Evolutionary conservation across 768 basidiomycete genomes (phyloP).

Genomic region (Mrakia frigida): DNA sequence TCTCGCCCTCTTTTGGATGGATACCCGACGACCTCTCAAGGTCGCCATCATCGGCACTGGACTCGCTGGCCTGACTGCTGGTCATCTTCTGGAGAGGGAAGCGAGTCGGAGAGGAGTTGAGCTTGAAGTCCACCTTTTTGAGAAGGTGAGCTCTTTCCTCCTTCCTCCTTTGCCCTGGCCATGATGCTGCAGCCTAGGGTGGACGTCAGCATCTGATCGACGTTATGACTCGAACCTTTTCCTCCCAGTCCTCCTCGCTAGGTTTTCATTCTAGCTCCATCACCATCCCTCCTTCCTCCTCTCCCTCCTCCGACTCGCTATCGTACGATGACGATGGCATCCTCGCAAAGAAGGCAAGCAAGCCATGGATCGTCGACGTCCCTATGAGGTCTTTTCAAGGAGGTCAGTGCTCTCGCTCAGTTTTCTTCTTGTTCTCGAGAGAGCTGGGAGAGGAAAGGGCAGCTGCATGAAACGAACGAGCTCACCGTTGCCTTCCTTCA

Average conservation of each 20-base stretch:
- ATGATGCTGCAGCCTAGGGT: too few species aligned
- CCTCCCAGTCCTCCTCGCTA: slow-evolving; percentile 51
- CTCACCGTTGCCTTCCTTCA: neutral
- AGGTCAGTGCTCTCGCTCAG: slow-evolving; percentile 52
- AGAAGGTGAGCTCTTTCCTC: slow-evolving; percentile 54
- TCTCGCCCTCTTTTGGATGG: neutral
- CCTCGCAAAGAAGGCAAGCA: slow-evolving; percentile 33
- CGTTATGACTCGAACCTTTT: neutral
- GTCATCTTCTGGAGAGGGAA: slow-evolving; percentile 52
- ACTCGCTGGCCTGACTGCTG: slow-evolving; percentile 66
- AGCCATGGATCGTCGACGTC: slow-evolving; percentile 55
- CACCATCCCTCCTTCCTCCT: slow-evolving; percentile 36
- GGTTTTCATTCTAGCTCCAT: slow-evolving; percentile 63
- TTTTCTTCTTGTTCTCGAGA: neutral
- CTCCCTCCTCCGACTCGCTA: neutral
- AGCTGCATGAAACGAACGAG: neutral
- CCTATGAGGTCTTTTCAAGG: slow-evolving; percentile 80
- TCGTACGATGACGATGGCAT: slow-evolving; percentile 7
- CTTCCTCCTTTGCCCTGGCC: too few species aligned
- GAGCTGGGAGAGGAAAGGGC: too few species aligned
- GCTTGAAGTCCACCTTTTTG: slow-evolving; percentile 67
- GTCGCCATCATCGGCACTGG: slow-evolving; percentile 67
- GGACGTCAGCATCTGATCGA: too few species aligned
- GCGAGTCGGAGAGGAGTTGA: slow-evolving; percentile 45
- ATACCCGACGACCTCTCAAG: neutral